Base-by-base conservation (phyloP, 2,329 filamentous ascomycete species). In the Alternaria rosae region DNA sequence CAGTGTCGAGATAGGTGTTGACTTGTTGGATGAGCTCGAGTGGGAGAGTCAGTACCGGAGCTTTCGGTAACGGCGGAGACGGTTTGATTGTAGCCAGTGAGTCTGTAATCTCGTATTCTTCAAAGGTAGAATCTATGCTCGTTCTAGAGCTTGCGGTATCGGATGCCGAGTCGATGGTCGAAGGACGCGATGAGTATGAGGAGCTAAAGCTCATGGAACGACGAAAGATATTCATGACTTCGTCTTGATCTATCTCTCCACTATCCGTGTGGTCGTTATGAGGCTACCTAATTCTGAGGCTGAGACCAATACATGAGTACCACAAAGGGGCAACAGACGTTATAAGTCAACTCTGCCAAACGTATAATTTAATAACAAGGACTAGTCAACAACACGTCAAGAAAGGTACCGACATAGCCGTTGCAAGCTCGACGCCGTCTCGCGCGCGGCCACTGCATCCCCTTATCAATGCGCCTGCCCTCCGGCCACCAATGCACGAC, bases 21-120 rank as follows among this genome's bases (percentile, higher is more conserved):
- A 78, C 68, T 11, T 75, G 68, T 51, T 76, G 76, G 26, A 77
- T 50, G 3, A 78, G 60, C 54, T 78, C 76, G 26, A 76, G 25
- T 1, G 76, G 75, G 23, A 78, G 73, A 6, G 50, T 61, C 15
- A 72, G 59, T 10, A 76, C 38, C 2, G 72, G 69, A 5, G 66
- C 61, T 12, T 50, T 53, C 42, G 65, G 58, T 25, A 48, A 48
- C 6, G 53, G 56, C 42, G 45, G 56, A 3, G 15, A 32, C n/a
- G 20, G 21, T 13, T 45, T 54, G 6, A 66, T 51, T 5, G 67
- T 68, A 8, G 63, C 63, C 10, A 63, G 32, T 8, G 60, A 65
- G 20, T 59, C 57, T 60, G 54, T 54, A 9, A 60, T 43, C 9
- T 63, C 57, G 3, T 52, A 21, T 7, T 55, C 35, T 10, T 52